Conservation (phyloP, 257 asterid genomes). For the Fraxinus americana region DNA sequence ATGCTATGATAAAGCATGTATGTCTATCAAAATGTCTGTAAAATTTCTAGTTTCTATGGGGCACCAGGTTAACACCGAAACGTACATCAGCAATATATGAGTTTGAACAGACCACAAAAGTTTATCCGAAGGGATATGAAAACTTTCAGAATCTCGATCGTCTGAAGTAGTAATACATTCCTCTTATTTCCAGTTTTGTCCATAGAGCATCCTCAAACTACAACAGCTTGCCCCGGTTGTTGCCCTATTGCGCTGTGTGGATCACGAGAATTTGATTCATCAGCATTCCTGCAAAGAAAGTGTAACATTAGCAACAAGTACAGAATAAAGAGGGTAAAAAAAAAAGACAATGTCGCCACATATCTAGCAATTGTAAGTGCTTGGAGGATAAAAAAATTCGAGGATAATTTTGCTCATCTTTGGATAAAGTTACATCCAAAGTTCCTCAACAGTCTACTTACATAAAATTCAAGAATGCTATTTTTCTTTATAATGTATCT, state of each 20-base stretch:
- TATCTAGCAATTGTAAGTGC: background rate
- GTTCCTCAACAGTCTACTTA: background rate
- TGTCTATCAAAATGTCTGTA: background rate
- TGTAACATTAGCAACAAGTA: background rate
- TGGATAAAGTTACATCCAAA: background rate
- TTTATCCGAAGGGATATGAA: background rate
- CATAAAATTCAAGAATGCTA: background rate
- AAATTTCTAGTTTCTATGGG: background rate
- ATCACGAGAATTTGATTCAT: background rate
- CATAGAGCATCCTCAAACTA: conserved; percentile 8
- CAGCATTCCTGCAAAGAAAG: conserved; percentile 3
- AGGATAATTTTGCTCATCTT: background rate
- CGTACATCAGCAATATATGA: background rate
- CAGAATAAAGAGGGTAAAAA: background rate
- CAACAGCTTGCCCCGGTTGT: too few species aligned
- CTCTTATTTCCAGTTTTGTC: background rate
- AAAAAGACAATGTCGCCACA: background rate
- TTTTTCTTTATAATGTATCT: background rate
- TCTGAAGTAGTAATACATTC: background rate
- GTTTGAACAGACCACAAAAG: conserved; percentile 6
- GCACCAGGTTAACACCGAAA: background rate
- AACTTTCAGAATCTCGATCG: background rate
- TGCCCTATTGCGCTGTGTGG: background rate
- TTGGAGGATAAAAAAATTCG: background rate
- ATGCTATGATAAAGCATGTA: conserved; percentile 1